Conservation (phyloP, 2,329 filamentous ascomycete genomes). For the Fonsecaea nubica region DNA sequence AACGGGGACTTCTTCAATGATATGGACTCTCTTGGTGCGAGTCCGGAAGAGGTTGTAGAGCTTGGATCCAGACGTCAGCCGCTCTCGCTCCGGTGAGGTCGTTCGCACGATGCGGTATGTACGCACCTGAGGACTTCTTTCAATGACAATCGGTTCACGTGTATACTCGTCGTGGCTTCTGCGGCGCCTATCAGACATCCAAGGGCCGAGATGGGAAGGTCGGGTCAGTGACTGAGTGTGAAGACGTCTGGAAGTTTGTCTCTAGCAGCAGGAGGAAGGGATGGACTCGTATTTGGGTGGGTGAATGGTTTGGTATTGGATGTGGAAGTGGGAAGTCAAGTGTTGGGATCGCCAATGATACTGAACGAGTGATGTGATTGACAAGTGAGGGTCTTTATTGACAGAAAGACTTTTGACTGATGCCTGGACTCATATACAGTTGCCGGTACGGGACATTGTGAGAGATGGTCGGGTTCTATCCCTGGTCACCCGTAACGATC, state of each 20-base stretch:
- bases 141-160: conserved; percentile 32
- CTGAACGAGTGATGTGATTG: neutral
- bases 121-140: conserved; percentile 35
- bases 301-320: neutral
- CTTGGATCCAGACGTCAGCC: conserved; percentile 34
- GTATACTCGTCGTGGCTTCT: conserved; percentile 25
- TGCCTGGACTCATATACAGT: conserved; percentile 27
- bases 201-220: conserved; percentile 3
- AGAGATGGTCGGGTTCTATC: conserved; percentile 21
- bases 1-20: conserved; percentile 36
- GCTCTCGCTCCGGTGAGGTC: conserved; percentile 16
- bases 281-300: neutral
- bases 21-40: conserved; percentile 30
- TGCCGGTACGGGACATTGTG: conserved; percentile 20
- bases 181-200: conserved; percentile 34
- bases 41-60: conserved; percentile 34
- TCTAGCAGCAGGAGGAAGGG: neutral
- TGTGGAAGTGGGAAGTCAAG: neutral
- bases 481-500: neutral
- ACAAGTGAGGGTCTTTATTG: neutral
- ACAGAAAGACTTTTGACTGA: conserved; percentile 21
- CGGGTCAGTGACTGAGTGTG: neutral
- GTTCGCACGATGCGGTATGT: conserved; percentile 29
- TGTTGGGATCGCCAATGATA: neutral
- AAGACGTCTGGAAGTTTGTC: conserved; percentile 2